Evolutionary conservation across 108 stramenopile genomes (phyloP), one percentile per base, ranked within the genome.

Genomic region (Cyclotella baltica): DNA sequence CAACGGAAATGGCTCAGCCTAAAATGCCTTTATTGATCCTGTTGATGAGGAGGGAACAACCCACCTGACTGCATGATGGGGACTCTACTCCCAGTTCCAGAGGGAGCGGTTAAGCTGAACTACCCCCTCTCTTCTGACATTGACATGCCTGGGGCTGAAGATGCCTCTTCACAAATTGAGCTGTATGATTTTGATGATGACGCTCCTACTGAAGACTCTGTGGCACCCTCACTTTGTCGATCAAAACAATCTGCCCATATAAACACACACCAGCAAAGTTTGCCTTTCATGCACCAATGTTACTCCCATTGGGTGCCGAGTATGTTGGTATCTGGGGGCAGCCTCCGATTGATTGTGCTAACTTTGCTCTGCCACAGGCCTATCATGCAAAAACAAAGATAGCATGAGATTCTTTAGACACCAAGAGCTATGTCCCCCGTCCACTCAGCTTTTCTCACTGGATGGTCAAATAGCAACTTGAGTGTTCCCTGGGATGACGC

Each of bases 171-270:
- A n/a, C n/a, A n/a, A n/a, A n/a, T n/a, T n/a, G n/a, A n/a, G n/a
- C n/a, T n/a, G n/a, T n/a, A n/a, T n/a, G n/a, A n/a, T n/a, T n/a
- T n/a, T n/a, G n/a, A n/a, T n/a, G n/a, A n/a, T n/a, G n/a, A n/a
- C n/a, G n/a, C n/a, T n/a, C n/a, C n/a, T n/a, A n/a, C n/a, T n/a
- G n/a, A n/a, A n/a, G n/a, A n/a, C n/a, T n/a, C n/a, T n/a, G n/a
- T n/a, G n/a, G n/a, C n/a, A n/a, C n/a, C n/a, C n/a, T n/a, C n/a
- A n/a, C n/a, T n/a, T n/a, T n/a, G n/a, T n/a, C n/a, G n/a, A n/a
- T n/a, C 69, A 6, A 6, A 43, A 43, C 40, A 13, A 6, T 43
- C 40, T 43, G 40, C 13, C 84, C 81, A 10, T 75, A 77, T 28
- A 20, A 28, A 10, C 18, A 16, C 23, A 4, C 23, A 23, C 46